Conservation (phyloP, 2,329 filamentous ascomycete species). For the Tolypocladium album region DNA sequence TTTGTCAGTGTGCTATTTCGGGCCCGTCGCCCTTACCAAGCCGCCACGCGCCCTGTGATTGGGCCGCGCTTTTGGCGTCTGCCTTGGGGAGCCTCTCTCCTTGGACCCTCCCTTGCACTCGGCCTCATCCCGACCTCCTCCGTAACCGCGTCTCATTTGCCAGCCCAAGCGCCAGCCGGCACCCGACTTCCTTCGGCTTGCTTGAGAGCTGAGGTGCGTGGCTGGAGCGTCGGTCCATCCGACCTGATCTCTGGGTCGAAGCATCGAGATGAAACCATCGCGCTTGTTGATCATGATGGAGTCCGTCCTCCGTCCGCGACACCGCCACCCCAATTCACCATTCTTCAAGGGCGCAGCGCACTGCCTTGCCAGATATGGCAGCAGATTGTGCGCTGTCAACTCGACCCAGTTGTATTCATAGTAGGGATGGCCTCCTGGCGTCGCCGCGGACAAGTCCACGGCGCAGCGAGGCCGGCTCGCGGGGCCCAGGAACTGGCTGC, state of each 20-base stretch:
- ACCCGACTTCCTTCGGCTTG: not conserved
- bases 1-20: constrained; percentile 3
- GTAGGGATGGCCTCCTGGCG: not conserved
- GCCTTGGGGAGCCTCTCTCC: not conserved
- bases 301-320: not conserved
- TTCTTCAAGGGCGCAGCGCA: not conserved
- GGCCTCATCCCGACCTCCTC: not conserved
- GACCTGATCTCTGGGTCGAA: not conserved
- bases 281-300: not conserved
- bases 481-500: not conserved
- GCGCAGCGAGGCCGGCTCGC: not conserved
- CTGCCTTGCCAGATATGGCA: not conserved
- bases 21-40: not conserved
- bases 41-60: constrained; percentile 1
- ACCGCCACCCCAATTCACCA: not conserved
- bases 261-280: not conserved
- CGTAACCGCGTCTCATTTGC: not conserved
- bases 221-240: not conserved
- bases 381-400: not conserved
- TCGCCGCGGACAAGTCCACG: not conserved
- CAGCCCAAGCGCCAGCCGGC: not conserved
- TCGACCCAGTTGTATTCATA: not conserved
- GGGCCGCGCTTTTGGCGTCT: not conserved
- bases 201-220: not conserved
- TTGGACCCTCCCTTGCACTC: not conserved